A percentile compares a stretch with the other conserved stretches of the same genome.
Evolutionary conservation across 2,329 filamentous ascomycete genomes (phyloP).

Genomic region (Diaporthe ampelina): DNA sequence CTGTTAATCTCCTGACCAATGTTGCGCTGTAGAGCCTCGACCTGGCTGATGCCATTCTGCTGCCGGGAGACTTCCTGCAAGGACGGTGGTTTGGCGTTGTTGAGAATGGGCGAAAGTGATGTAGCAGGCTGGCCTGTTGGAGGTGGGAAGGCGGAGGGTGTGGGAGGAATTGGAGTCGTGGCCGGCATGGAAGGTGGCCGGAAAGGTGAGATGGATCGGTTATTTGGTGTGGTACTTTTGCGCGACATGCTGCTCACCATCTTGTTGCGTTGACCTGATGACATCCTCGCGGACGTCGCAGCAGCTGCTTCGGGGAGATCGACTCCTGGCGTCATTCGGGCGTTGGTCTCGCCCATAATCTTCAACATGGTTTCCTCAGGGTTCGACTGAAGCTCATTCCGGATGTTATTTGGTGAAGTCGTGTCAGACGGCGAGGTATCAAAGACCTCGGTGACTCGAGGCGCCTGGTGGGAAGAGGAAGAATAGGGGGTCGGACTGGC

Average conservation of each 20-base stretch:
- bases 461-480: conserved; percentile 53
- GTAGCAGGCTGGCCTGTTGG: conserved; percentile 67
- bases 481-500: conserved; percentile 46
- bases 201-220: conserved; percentile 45
- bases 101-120: conserved; percentile 77
- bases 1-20: conserved; percentile 49
- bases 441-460: conserved; percentile 71
- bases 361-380: conserved; percentile 75
- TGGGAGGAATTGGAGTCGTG: conserved; percentile 49
- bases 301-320: conserved; percentile 71
- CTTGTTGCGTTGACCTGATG: conserved; percentile 69
- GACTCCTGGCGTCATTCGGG: conserved; percentile 61
- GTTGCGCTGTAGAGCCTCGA: conserved; percentile 60
- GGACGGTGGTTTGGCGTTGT: conserved; percentile 8
- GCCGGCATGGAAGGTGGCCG: conserved; percentile 41
- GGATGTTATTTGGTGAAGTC: conserved; percentile 62
- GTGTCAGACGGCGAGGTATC: conserved; percentile 65
- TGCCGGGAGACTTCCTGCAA: conserved; percentile 29
- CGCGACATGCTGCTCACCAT: conserved; percentile 73
- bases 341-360: conserved; percentile 75
- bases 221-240: conserved; percentile 49
- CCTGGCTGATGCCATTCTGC: conserved; percentile 80
- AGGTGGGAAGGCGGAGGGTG: conserved; percentile 64
- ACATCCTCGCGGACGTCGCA: conserved; percentile 67
- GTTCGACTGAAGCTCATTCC: conserved; percentile 69